Conservation (phyloP, 1,284 basidiomycete species). For the Leccinum angustisporum region DNA sequence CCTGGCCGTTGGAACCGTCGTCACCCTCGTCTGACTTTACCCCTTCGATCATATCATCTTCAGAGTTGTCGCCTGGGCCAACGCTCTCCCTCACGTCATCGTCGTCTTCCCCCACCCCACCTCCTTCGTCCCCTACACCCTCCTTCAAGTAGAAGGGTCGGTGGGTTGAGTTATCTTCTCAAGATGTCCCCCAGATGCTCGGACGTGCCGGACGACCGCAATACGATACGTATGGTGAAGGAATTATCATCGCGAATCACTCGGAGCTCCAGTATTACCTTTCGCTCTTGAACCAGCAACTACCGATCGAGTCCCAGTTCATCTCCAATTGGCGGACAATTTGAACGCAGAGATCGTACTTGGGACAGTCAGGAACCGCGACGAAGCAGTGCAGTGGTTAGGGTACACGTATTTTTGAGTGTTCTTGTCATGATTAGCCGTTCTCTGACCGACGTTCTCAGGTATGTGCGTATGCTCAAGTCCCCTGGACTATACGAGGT, state of each 20-base stretch:
- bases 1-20: slow-evolving; percentile 34
- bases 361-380: slow-evolving; percentile 92
- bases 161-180: too few relatives aligned
- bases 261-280: too few relatives aligned
- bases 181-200: too few relatives aligned
- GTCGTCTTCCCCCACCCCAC: slow-evolving; percentile 35
- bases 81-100: slow-evolving; percentile 35
- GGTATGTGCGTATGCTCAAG: slow-evolving; percentile 96
- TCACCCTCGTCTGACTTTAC: slow-evolving; percentile 34
- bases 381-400: slow-evolving; percentile 97
- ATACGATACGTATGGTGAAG: too few relatives aligned
- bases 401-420: slow-evolving; percentile 91
- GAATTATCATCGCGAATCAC: too few relatives aligned
- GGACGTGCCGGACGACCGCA: too few relatives aligned
- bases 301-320: too few relatives aligned
- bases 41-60: slow-evolving; percentile 35
- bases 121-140: slow-evolving; percentile 37
- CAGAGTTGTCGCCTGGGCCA: slow-evolving; percentile 31
- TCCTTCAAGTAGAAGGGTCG: too few relatives aligned
- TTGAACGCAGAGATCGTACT: slow-evolving; percentile 98
- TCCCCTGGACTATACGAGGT: slow-evolving; percentile 90
- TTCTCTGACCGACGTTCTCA: slow-evolving; percentile 26
- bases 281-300: too few relatives aligned
- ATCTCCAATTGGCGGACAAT: too few relatives aligned
- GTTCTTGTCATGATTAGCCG: not conserved